Base-by-base conservation (phyloP, 73 alveolate genomes). In the Stentor roeselii region DNA sequence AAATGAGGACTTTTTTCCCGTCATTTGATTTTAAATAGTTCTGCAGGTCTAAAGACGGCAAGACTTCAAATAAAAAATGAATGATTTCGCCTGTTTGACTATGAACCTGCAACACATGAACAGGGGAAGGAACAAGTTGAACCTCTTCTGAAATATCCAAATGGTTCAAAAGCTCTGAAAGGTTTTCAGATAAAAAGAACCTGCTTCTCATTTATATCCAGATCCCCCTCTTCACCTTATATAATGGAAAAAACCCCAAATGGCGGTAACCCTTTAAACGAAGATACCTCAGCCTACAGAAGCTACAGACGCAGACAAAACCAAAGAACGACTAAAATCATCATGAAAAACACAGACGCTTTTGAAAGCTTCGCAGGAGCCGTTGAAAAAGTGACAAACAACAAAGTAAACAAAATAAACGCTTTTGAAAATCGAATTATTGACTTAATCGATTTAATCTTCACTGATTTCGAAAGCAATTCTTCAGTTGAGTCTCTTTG, bases 341-440 rank as follows among this genome's bases (percentile, higher is more conserved):
- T 50, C 30, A 50, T 11, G 30, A 50, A 50, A 11, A 11, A 21
- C 67, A 50, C 80, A 67, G 41, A 67, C 11, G 80, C 80, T 67
- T 67, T 67, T 27, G 41, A n/a, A 36, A 21, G 41, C 27, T 67
- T 67, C 41, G 14, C 80, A 21, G 14, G 21, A 2, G 41, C 37
- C 0, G 41, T 67, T 1, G 80, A 67, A 67, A 30, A 27, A 32
- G 42, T 67, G 1, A 21, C n/a, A 21, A 30, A 36, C 21, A 67
- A 67, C 37, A 67, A 67, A 67, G 41, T 67, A 32, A 67, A 67
- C 41, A 67, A 67, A 67, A 67, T 36, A 36, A 67, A 67, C 37
- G 80, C 80, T 21, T 67, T 67, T 67, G 80, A 67, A 67, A 21
- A 21, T 21, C 21, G 80, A 32, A n/a, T 67, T 32, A 67, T 67